Evolutionary conservation across 129 eudicot species (phyloP).

Genomic region (Artemisia tridentata): DNA sequence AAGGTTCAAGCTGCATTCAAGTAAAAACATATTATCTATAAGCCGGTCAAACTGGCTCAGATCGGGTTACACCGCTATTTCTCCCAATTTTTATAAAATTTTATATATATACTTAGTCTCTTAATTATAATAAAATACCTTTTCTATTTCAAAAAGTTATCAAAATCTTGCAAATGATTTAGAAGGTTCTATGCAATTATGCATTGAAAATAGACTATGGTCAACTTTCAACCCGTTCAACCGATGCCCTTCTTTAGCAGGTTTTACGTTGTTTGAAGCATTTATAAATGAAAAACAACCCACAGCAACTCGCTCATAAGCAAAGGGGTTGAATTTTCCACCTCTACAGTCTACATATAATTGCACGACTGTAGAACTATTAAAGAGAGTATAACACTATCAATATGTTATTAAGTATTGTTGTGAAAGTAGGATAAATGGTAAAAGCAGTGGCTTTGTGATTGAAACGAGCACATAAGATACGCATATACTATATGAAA

Average conservation of each 20-base stretch:
- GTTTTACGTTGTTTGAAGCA: not conserved
- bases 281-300: not conserved
- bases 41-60: no score
- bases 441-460: not conserved
- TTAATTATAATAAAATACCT: no score
- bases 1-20: not conserved
- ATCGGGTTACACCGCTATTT: no score
- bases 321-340: not conserved
- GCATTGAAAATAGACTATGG: not conserved
- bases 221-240: not conserved
- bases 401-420: not conserved
- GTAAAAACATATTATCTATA: no score
- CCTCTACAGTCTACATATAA: no score
- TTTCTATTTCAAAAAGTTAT: not conserved
- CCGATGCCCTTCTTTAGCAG: not conserved
- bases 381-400: no score
- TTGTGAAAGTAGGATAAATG: not conserved
- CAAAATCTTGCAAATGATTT: not conserved
- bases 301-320: not conserved
- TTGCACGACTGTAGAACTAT: no score
- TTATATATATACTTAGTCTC: no score
- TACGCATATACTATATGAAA: not conserved
- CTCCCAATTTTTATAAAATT: no score
- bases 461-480: slow-evolving; percentile 6
- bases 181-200: not conserved